Base-by-base conservation (phyloP, 2,329 filamentous ascomycete species). In the Fusarium sp. region DNA sequence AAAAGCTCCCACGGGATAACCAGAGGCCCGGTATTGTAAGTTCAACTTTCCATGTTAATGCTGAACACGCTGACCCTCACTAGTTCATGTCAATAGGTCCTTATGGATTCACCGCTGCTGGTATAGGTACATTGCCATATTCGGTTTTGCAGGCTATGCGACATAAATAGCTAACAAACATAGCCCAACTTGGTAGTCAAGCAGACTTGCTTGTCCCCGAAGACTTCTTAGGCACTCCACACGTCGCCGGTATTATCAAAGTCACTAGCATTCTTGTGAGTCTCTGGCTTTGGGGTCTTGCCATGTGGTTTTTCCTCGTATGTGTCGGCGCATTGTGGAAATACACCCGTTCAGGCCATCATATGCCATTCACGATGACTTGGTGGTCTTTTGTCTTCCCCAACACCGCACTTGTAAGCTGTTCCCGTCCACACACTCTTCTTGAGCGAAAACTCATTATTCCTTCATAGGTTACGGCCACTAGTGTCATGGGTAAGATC, bases 321-420 rank as follows among this genome's bases (percentile, higher is more conserved):
- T 91, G 89, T 2, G 86, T 92, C n/a, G 90, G 91, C 3, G 92
- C 92, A 3, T 86, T 95, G 62, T 91, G 86, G 84, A 91, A 89
- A 31, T 89, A 91, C 51, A 82, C 89, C 20, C 81, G 84, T 0
- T 77, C 80, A 3, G 81, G 85, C 12, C 84, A 85, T 37, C 86
- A 83, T 61, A 88, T 94, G 82, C 85, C 88, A 6, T 96, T 94
- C 74, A 90, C 91, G 18, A 94, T 96, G 91, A 92, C 90, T 2
- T 97, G 92, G 89, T 96, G 91, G 79, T 92, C 89, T 5, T 95
- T 94, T 77, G 85, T 94, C 7, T 94, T 94, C 73, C 92, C 92
- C 3, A 93, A 94, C 71, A 94, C 92, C 0, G 91, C 91, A 0
- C 80, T 93, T 62, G 86, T 79, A 74, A 51, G 76, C 54, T 46